Conservation (phyloP, 306 rosid species). For the Prunus persica region DNA sequence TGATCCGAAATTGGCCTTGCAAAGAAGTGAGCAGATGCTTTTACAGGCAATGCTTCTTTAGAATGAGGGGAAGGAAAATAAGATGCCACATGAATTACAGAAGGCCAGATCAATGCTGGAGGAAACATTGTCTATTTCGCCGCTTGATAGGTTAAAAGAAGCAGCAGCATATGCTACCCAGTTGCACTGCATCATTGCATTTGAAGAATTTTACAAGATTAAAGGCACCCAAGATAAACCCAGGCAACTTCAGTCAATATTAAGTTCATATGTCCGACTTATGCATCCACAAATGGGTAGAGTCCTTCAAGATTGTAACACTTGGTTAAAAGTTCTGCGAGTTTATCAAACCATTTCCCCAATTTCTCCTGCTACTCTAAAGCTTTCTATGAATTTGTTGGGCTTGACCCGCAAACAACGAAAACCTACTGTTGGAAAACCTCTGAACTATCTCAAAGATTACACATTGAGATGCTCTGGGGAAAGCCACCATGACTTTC, state of each 20-base stretch:
- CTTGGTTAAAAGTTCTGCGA: conserved; percentile 81
- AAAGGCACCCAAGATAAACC: conserved; percentile 47
- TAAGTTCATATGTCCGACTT: conserved; percentile 57
- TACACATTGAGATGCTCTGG: conserved; percentile 49
- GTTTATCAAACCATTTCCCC: conserved; percentile 74
- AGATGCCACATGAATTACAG: conserved; percentile 56
- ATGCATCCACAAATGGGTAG: conserved; percentile 54
- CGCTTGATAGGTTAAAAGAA: conserved; percentile 85
- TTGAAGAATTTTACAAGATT: conserved; percentile 72
- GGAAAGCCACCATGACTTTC: conserved; percentile 42
- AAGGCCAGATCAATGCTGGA: conserved; percentile 88
- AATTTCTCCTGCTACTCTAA: conserved; percentile 57
- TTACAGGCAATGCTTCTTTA: conserved; percentile 77
- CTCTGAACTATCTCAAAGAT: conserved; percentile 57
- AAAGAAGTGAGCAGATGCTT: conserved; percentile 97
- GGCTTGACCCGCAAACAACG: conserved; percentile 68
- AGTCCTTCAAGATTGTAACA: conserved; percentile 76
- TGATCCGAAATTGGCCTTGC: conserved; percentile 89
- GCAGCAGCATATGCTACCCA: conserved; percentile 76
- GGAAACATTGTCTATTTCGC: conserved; percentile 68
- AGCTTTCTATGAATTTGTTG: conserved; percentile 66
- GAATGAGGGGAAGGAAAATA: conserved; percentile 64
- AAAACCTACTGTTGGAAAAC: conserved; percentile 66
- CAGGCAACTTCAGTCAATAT: conserved; percentile 44
- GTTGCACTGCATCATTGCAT: conserved; percentile 70